These are phyloP conservation scores for Colletotrichum chlorophyti DNA, from an alignment of 2,329 filamentous ascomycete genomes.

Conservation along the genomic window DNA sequence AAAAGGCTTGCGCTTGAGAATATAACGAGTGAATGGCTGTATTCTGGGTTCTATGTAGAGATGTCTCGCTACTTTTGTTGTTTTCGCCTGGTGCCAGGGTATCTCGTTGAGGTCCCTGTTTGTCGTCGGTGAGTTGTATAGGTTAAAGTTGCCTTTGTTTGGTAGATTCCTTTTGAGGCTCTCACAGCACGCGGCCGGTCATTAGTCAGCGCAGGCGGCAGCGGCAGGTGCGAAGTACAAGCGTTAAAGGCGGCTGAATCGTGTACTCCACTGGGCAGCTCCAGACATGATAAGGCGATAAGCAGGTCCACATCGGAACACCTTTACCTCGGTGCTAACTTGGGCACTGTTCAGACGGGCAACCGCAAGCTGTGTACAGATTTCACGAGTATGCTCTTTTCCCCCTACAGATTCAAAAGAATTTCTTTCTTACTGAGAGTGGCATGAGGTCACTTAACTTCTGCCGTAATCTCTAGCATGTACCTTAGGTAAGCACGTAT, in stretches of 20 bases:
- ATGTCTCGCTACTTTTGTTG: not conserved
- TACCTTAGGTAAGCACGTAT: constrained; percentile 2
- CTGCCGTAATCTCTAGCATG: not conserved
- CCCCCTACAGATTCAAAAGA: too few species aligned
- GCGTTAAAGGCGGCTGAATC: too few species aligned
- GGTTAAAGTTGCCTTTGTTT: constrained; percentile 43
- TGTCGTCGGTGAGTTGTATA: constrained; percentile 42
- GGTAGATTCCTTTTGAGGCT: constrained; percentile 36
- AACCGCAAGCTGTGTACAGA: too few species aligned
- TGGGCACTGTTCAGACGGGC: too few species aligned
- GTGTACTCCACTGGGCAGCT: too few species aligned
- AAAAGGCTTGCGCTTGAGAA: constrained; percentile 10
- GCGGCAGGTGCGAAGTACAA: constrained; percentile 7
- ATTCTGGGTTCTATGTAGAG: not conserved
- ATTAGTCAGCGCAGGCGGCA: constrained; percentile 30
- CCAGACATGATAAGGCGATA: constrained; percentile 16
- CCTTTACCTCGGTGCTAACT: too few species aligned
- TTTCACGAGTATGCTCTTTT: too few species aligned
- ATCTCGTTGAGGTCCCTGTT: constrained; percentile 30
- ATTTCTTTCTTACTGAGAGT: not conserved
- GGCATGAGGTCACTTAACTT: constrained; percentile 1
- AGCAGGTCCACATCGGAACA: too few species aligned
- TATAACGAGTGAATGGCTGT: not conserved
- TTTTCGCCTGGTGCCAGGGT: constrained; percentile 1
- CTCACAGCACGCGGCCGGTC: constrained; percentile 27